Percentiles rank a stretch among this genome's conserved stretches.
Conservation (phyloP, 371 early-diverging fungal genomes). For the Mucor indicus region DNA sequence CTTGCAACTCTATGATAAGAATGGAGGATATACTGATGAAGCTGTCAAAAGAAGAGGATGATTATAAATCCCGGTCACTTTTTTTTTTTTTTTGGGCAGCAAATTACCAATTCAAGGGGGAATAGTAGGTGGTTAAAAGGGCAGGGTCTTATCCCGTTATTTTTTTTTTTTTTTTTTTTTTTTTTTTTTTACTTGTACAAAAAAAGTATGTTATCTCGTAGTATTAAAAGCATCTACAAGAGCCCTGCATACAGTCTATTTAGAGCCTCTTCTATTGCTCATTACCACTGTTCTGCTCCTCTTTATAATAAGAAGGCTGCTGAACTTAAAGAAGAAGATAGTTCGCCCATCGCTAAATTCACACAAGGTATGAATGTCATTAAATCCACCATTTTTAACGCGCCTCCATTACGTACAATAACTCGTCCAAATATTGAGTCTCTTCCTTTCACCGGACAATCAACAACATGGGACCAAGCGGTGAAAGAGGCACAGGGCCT, state of each 20-base stretch:
- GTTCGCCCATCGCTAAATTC: conserved; percentile 31
- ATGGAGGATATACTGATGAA: no score
- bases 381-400: conserved; percentile 27
- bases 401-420: conserved; percentile 21
- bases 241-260: background rate
- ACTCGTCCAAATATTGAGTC: conserved; percentile 27
- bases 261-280: conserved; percentile 1
- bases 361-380: conserved; percentile 33
- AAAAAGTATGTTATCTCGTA: conserved; percentile 11
- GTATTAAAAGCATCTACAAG: background rate
- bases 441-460: conserved; percentile 35
- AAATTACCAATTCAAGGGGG: no score
- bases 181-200: background rate
- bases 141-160: no score
- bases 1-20: no score
- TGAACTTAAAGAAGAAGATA: conserved; percentile 4
- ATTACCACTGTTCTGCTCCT: conserved; percentile 69
- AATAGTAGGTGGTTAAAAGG: no score
- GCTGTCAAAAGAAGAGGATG: no score
- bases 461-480: conserved; percentile 50
- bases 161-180: conserved; percentile 10
- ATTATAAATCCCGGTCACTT: no score
- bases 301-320: conserved; percentile 40
- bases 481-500: conserved; percentile 50
- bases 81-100: no score